phyloP scores from a whole-genome alignment of 2,329 filamentous ascomycete species.

The Dothideomycetes sp. region DNA sequence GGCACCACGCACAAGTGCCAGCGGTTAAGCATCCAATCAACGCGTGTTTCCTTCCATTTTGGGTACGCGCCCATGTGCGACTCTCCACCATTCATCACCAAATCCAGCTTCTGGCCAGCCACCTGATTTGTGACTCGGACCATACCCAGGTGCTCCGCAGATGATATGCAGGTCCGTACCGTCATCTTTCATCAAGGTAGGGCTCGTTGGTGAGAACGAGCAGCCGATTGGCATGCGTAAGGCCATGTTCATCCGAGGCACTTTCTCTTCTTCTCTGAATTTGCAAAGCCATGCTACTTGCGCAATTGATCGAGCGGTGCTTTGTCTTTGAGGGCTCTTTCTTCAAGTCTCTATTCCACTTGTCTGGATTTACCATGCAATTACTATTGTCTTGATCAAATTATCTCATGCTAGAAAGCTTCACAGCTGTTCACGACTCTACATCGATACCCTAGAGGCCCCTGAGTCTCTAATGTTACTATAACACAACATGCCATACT shows the following conservation, averaged over 20 bases:
- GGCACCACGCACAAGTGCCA: constrained; percentile 12
- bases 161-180: constrained; percentile 2
- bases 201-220: neutral
- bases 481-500: no score
- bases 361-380: neutral
- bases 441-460: no score
- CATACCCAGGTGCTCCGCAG: constrained; percentile 4
- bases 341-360: neutral
- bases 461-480: no score
- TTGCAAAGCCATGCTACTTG: neutral
- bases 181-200: constrained; percentile 10
- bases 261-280: neutral
- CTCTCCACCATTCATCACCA: constrained; percentile 1
- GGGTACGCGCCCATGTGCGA: constrained; percentile 1
- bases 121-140: constrained; percentile 1
- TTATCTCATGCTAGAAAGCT: neutral
- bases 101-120: neutral
- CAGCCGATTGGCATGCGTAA: neutral
- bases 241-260: constrained; percentile 1
- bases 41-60: constrained; percentile 1
- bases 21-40: constrained; percentile 12
- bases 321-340: neutral
- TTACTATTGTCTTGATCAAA: neutral
- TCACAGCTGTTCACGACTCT: no score
- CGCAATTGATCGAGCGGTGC: neutral